Percentiles rank a stretch among this genome's conserved stretches.
phyloP scores from a whole-genome alignment of 805 yeast genomes.

The Ogataea paraovalis region DNA sequence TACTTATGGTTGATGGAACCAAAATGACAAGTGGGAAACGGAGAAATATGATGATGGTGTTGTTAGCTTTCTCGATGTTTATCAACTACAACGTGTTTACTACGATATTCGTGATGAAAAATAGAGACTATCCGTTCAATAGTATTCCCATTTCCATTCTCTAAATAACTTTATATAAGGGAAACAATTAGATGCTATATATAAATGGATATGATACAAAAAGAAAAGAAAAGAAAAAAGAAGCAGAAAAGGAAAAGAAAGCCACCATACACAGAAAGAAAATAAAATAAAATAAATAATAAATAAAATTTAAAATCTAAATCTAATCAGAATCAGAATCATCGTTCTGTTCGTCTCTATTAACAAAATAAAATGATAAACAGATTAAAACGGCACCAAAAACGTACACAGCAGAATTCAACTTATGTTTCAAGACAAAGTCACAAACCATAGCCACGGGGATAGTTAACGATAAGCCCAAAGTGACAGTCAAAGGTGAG shows the following conservation, averaged over 20 bases:
- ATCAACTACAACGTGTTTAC: constrained; percentile 38
- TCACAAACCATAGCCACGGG: constrained; percentile 95
- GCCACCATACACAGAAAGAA: too few relatives aligned
- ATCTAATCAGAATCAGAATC: constrained; percentile 10
- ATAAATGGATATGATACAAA: not conserved
- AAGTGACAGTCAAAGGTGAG: constrained; percentile 92
- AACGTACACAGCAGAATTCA: constrained; percentile 58
- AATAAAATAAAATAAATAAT: too few relatives aligned
- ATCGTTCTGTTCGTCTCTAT: constrained; percentile 72
- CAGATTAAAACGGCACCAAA: constrained; percentile 81
- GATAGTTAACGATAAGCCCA: constrained; percentile 88
- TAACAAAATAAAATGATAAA: constrained; percentile 77
- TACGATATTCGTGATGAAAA: constrained; percentile 43
- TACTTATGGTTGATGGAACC: constrained; percentile 33
- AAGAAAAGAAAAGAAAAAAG: too few relatives aligned
- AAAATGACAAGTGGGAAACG: constrained; percentile 1
- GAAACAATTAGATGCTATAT: not conserved
- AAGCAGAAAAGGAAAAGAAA: too few relatives aligned
- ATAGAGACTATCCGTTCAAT: constrained; percentile 46
- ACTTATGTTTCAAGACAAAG: constrained; percentile 62
- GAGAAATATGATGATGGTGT: constrained; percentile 14
- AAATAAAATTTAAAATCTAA: not conserved
- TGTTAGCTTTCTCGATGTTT: constrained; percentile 33
- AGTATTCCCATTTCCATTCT: constrained; percentile 17
- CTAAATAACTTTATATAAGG: constrained; percentile 1